Percentiles rank a stretch among this genome's conserved stretches.
These are phyloP conservation scores for Exophiala viscosa DNA, from an alignment of 2,329 filamentous ascomycete species.

Conservation along the genomic window DNA sequence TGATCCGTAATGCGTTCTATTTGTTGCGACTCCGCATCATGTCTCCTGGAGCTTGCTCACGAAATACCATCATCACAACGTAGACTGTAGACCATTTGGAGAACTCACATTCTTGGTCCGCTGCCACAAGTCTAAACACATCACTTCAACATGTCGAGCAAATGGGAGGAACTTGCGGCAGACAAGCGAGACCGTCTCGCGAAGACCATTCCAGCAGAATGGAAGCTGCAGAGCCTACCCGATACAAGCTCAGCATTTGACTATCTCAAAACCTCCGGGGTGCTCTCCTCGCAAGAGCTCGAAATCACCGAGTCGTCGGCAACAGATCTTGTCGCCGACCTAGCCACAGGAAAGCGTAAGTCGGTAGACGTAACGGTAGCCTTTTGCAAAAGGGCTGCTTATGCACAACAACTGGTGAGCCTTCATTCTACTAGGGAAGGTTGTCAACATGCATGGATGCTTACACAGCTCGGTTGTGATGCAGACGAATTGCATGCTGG, in stretches of 20 bases:
- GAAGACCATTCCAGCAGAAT: conserved; percentile 24
- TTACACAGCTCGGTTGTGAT: background rate
- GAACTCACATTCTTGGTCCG: no score
- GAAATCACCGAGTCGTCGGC: conserved; percentile 23
- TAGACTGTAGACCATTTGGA: no score
- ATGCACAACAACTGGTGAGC: conserved; percentile 7
- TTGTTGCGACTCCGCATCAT: no score
- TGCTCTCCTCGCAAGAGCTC: conserved; percentile 22
- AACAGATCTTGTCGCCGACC: conserved; percentile 20
- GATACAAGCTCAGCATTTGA: conserved; percentile 18
- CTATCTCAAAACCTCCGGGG: conserved; percentile 14
- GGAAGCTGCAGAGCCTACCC: conserved; percentile 15
- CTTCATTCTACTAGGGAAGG: background rate
- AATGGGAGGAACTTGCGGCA: conserved; percentile 24
- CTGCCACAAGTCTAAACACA: no score
- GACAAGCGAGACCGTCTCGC: conserved; percentile 25
- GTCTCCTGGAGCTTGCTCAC: no score
- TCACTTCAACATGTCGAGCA: no score
- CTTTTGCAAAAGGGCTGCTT: conserved; percentile 5
- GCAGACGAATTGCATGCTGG: conserved; percentile 41
- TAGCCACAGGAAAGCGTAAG: conserved; percentile 1
- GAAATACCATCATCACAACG: no score
- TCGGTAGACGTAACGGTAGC: conserved; percentile 5
- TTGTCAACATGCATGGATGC: background rate
- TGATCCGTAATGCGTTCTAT: no score